Evolutionary conservation across 2,329 filamentous ascomycete genomes (phyloP), one percentile per base, ranked within the genome.

Genomic region (Emmonsiellopsis sp.): DNA sequence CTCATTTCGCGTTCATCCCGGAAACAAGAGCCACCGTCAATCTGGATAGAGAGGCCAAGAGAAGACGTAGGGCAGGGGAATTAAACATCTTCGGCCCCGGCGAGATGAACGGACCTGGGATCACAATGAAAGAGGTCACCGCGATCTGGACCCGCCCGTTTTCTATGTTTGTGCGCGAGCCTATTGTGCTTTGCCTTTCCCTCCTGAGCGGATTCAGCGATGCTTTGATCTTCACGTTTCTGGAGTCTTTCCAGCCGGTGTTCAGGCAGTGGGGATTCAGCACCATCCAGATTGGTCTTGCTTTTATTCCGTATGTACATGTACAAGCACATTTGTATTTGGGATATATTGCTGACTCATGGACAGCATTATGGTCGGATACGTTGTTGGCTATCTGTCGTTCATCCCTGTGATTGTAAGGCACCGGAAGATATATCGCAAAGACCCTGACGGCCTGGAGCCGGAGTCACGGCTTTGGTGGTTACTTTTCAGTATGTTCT

Each of bases 11-110:
- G 54, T 65, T 73, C 53, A 53, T 70, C 1, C 80, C 80, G 0
- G 82, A 85, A 61, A 84, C 81, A 5, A 73, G 82, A 16, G 72
- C 78, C 13, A 79, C 76, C 7, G 73, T 81, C 44, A 72, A 84
- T 54, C 70, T 85, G 59, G 78, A 83, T 60, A 70, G 69, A 8
- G 78, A 83, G 51, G 82, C 82, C 2, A 80, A 79, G 65, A 74
- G 70, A 50, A 70, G 79, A 32, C 76, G 82, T 50, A 69, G 74
- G 57, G 80, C 71, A 6, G 81, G 81, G 5, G 66, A 78, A 53
- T 69, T 73, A 55, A 83, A 86, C 62, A 68, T 89, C 57, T 88
- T 80, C 65, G 87, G 87, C 1, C 86, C 86, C 0, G 82, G 86
- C 55, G 88, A 93, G 69, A 76, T 89, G 13, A 74, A 79, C 7